Conservation (phyloP, 441 rosid species). For the Rhodomyrtus psidioides region DNA sequence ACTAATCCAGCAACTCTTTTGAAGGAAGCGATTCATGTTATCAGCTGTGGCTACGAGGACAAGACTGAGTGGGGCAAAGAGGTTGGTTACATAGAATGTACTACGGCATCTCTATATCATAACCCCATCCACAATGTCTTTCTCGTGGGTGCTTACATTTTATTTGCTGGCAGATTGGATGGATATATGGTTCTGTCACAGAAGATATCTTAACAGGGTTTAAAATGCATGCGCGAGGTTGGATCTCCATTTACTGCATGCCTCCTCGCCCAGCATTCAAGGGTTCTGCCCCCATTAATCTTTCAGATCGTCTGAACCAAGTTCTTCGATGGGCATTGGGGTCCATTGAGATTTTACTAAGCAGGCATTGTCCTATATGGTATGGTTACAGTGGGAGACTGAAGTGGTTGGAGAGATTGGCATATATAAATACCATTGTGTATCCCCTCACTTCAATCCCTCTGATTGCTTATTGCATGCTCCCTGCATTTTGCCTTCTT, state of each 20-base stretch:
- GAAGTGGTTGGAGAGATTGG: conserved; percentile 4
- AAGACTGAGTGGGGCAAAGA: conserved; percentile 7
- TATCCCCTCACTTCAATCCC: conserved; percentile 5
- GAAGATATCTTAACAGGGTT: conserved; percentile 2
- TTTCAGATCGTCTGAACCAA: conserved; percentile 5
- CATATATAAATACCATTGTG: conserved; percentile 3
- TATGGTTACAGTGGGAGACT: conserved; percentile 1
- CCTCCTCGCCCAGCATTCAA: neutral
- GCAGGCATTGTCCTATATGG: conserved; percentile 4
- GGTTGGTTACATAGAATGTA: neutral
- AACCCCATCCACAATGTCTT: neutral
- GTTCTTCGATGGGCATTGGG: conserved; percentile 6
- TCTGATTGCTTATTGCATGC: neutral
- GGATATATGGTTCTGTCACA: neutral
- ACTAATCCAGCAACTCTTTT: conserved; percentile 3
- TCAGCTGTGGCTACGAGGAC: conserved; percentile 4
- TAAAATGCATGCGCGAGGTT: neutral
- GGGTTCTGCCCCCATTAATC: neutral
- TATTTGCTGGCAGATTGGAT: neutral
- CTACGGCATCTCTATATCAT: neutral
- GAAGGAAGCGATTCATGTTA: conserved; percentile 5
- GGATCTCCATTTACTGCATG: conserved; percentile 1
- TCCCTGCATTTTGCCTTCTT: conserved; percentile 2
- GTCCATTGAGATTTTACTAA: conserved; percentile 2
- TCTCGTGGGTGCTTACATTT: neutral